phyloP scores from a whole-genome alignment of 2,329 filamentous ascomycete genomes.

The Colletotrichum somersetense region DNA sequence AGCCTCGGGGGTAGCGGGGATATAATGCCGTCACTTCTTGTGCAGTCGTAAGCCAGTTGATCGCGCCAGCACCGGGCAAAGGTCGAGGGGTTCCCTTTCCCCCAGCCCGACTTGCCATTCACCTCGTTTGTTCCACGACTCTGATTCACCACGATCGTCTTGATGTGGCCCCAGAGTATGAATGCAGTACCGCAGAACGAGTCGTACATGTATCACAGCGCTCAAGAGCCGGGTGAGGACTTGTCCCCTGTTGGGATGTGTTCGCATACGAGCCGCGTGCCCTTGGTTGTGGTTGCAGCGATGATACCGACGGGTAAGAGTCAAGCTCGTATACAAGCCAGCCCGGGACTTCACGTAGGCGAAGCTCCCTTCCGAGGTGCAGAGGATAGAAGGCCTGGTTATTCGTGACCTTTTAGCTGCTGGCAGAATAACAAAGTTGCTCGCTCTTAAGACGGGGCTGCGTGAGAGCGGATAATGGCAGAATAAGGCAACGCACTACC shows the following conservation, averaged over 20 bases:
- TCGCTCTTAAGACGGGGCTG: too few relatives aligned
- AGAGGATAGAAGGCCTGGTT: too few relatives aligned
- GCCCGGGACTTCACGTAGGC: too few relatives aligned
- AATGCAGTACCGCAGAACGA: neutral
- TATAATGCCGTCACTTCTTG: neutral
- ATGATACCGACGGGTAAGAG: too few relatives aligned
- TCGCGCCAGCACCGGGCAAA: neutral
- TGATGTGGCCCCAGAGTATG: too few relatives aligned
- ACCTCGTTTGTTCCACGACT: neutral
- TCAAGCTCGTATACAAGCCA: too few relatives aligned
- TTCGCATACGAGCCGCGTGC: neutral
- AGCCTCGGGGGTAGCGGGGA: neutral
- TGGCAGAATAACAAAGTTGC: too few relatives aligned
- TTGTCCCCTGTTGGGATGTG: neutral
- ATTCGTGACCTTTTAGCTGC: too few relatives aligned
- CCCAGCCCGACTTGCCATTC: neutral
- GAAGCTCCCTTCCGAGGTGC: too few relatives aligned
- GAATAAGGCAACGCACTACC: too few relatives aligned
- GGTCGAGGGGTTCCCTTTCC: neutral
- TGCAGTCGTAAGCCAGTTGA: neutral
- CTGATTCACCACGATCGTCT: neutral
- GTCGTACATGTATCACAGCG: neutral
- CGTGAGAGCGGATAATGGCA: too few relatives aligned
- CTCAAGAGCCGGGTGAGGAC: neutral
- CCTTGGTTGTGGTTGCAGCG: neutral